These are phyloP conservation scores for Tremella mesenterica DNA, from an alignment of 768 basidiomycete species.

Conservation along the genomic window DNA sequence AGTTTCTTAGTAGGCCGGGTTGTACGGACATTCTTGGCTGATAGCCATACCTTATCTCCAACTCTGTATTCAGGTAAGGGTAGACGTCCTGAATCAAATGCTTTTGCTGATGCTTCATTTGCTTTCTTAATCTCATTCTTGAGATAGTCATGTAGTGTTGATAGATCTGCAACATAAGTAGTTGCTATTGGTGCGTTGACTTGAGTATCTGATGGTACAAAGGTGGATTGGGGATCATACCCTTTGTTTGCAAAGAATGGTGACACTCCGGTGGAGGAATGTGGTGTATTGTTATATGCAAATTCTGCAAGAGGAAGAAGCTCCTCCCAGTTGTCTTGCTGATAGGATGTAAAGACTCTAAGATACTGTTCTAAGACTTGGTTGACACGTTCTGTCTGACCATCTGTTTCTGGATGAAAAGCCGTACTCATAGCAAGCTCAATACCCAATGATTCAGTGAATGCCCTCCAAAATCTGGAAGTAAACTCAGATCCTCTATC, in stretches of 20 bases:
- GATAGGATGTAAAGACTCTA: constrained; percentile 14
- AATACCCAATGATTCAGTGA: constrained; percentile 43
- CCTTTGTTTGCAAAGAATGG: constrained; percentile 14
- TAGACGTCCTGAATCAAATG: constrained; percentile 19
- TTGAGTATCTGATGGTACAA: background rate
- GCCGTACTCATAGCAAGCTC: constrained; percentile 45
- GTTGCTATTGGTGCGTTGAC: background rate
- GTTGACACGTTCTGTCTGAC: constrained; percentile 31
- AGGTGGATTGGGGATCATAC: constrained; percentile 5
- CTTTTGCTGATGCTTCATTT: constrained; percentile 34
- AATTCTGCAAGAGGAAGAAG: constrained; percentile 34
- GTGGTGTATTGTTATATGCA: constrained; percentile 10
- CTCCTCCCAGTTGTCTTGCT: constrained; percentile 44
- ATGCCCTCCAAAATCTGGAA: constrained; percentile 38
- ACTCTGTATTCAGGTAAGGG: constrained; percentile 15
- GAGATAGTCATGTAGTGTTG: background rate
- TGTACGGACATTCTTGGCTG: constrained; percentile 13
- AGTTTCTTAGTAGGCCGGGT: constrained; percentile 26
- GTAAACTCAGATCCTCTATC: constrained; percentile 34
- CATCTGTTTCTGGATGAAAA: constrained; percentile 49
- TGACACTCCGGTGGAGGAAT: constrained; percentile 2
- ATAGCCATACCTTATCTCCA: constrained; percentile 23
- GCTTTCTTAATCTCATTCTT: constrained; percentile 12
- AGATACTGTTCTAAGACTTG: constrained; percentile 7
- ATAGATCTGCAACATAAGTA: background rate